Evolutionary conservation across 805 yeast genomes (phyloP).

Genomic region (Sungouiella blattae): DNA sequence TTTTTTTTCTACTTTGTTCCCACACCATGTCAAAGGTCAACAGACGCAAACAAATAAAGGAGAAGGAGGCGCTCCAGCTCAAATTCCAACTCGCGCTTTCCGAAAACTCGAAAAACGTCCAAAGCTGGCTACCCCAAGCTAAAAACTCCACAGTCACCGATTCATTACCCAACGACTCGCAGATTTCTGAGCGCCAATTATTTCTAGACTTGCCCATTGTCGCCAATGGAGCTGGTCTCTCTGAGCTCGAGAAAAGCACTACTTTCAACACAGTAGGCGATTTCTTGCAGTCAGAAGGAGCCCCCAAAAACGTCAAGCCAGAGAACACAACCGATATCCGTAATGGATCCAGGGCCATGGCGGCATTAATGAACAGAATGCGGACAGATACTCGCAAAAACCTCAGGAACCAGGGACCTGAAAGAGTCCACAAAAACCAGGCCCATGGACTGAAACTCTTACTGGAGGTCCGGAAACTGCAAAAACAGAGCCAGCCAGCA

Average conservation of each 20-base stretch:
- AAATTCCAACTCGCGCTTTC: conserved; percentile 43
- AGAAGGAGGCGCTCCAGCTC: conserved; percentile 46
- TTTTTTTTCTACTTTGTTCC: no score
- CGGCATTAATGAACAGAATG: conserved; percentile 36
- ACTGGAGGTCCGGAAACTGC: conserved; percentile 8
- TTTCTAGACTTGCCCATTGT: conserved; percentile 36
- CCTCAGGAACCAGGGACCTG: conserved; percentile 2
- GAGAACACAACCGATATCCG: conserved; percentile 7
- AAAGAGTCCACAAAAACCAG: background rate
- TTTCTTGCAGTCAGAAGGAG: conserved; percentile 17
- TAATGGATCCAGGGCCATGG: conserved; percentile 32
- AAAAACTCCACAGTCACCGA: no score
- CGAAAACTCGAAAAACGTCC: conserved; percentile 30
- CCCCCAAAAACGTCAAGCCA: conserved; percentile 3
- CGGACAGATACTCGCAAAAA: conserved; percentile 23
- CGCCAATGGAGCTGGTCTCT: conserved; percentile 28
- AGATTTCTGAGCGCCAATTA: conserved; percentile 4
- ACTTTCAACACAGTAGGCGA: conserved; percentile 23
- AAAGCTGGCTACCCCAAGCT: conserved; percentile 35
- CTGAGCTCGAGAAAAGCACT: conserved; percentile 13
- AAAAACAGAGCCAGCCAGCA: conserved; percentile 2
- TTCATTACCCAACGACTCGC: no score
- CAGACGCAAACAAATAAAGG: conserved; percentile 41
- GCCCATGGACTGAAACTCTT: conserved; percentile 2
- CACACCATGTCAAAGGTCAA: conserved; percentile 19